Evolutionary conservation across 1,284 basidiomycete genomes (phyloP).

Genomic region (Heterobasidion annosum): DNA sequence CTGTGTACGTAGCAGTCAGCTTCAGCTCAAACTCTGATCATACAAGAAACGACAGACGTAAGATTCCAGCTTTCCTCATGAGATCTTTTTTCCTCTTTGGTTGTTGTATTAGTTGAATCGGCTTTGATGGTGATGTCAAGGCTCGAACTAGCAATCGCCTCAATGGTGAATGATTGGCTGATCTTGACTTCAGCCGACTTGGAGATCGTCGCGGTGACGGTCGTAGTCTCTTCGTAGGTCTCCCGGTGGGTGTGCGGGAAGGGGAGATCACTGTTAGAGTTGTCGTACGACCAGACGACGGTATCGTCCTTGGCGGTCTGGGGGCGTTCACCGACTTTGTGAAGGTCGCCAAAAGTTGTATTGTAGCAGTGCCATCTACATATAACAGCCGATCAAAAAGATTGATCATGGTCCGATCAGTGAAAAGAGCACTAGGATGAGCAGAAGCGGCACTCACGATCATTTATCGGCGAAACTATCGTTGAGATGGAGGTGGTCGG

Average conservation of each 20-base stretch:
- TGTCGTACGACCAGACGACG: not conserved
- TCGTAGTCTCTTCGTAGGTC: not conserved
- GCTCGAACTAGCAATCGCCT: not conserved
- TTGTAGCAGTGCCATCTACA: not conserved
- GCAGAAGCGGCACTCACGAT: not conserved
- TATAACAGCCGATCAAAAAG: not conserved
- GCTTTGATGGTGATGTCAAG: not conserved
- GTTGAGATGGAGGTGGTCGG: not conserved
- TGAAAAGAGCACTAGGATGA: not conserved
- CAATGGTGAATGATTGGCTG: not conserved
- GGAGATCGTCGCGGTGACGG: not conserved
- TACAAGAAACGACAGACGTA: no score
- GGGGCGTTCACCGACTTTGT: not conserved
- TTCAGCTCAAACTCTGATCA: no score
- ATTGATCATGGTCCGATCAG: not conserved
- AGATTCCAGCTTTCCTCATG: no score
- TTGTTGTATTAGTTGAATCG: not conserved
- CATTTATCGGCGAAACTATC: not conserved
- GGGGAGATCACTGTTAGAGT: not conserved
- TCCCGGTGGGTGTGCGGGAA: not conserved
- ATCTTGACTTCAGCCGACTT: not conserved
- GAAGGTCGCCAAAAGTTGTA: not conserved
- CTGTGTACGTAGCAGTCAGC: no score
- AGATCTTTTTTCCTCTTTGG: no score
- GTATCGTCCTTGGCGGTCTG: not conserved